Evolutionary conservation across 2,329 filamentous ascomycete genomes (phyloP), one percentile per base, ranked within the genome.

Genomic region (Microcyclospora pomicola): DNA sequence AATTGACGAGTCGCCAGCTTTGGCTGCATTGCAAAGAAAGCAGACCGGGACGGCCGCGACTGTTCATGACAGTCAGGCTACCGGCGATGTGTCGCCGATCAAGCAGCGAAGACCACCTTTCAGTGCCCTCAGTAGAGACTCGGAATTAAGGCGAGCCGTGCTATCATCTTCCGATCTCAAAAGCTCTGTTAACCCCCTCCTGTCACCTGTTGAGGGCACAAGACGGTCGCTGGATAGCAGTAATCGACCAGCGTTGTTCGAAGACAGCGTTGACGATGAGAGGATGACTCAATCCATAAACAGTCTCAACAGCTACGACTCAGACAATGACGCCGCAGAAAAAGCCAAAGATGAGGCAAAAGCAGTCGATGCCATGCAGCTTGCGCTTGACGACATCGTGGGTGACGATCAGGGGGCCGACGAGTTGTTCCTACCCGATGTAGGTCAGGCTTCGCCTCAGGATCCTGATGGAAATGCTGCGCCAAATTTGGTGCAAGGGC

Each of bases 311-410:
- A 94, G 85, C 49, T 67, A 93, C 7, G 83, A 87, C 15, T 78
- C 80, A 34, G 82, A 85, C 31, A 66, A 64, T n/a, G 68, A 71
- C 9, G 69, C 68, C 41, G 68, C 58, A 10, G 66, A 71, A 34
- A 58, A 56, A 34, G 62, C 64, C 9, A 61, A 68, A 15, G 80
- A 81, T 5, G 81, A 94, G 51, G 82, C 73, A 1, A 73, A 80
- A 42, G 80, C 95, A 19, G 86, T 98, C 5, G 77, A 92, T 60
- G 88, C 85, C 3, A 88, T 98, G 73, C 87, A 96, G 57, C 77
- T 82, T 47, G 91, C 87, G 12, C 68, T 98, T 35, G 93, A 82
- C 47, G 82, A 87, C 46, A 98, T 98, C 44, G 82, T 98, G 67
- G 85, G 85, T 48, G 77, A 86, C 47, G 75, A 81, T 34, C 76